Percentiles rank a stretch among this genome's conserved stretches.
These are phyloP conservation scores for Chionographis japonica DNA, from an alignment of 106 monocot species.

Conservation along the genomic window DNA sequence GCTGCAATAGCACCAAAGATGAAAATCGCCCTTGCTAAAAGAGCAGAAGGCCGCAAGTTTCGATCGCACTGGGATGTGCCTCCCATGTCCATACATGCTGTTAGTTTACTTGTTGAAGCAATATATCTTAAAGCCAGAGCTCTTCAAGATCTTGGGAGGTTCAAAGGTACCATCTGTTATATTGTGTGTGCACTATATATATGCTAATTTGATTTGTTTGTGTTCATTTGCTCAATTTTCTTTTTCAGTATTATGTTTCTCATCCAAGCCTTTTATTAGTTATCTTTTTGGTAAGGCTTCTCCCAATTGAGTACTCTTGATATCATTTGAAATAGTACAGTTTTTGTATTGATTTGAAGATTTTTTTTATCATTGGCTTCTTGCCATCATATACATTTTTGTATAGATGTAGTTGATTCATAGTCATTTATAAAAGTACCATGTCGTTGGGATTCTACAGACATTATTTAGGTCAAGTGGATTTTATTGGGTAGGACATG, in stretches of 20 bases:
- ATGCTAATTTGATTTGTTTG: background rate
- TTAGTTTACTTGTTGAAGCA: conserved; percentile 75
- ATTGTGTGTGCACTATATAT: background rate
- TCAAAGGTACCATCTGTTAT: conserved; percentile 47
- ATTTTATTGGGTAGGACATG: too few relatives aligned
- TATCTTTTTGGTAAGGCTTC: too few relatives aligned
- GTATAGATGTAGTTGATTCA: too few relatives aligned
- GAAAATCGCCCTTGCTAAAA: conserved; percentile 54
- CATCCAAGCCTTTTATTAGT: too few relatives aligned
- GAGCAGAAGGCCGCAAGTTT: conserved; percentile 28
- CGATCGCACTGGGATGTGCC: conserved; percentile 32
- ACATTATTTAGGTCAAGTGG: too few relatives aligned
- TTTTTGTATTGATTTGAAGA: too few relatives aligned
- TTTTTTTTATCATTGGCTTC: too few relatives aligned
- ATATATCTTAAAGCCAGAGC: conserved; percentile 80
- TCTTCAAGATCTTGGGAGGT: conserved; percentile 72
- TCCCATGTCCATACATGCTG: conserved; percentile 66
- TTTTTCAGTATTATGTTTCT: background rate
- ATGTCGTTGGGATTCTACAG: too few relatives aligned
- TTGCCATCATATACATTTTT: too few relatives aligned
- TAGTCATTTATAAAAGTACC: too few relatives aligned
- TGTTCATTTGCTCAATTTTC: background rate
- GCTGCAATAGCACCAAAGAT: conserved; percentile 59
- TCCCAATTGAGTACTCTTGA: too few relatives aligned
- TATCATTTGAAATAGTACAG: too few relatives aligned